Conservation (phyloP, 129 eudicot genomes). For the Flaveria ramosissima region DNA sequence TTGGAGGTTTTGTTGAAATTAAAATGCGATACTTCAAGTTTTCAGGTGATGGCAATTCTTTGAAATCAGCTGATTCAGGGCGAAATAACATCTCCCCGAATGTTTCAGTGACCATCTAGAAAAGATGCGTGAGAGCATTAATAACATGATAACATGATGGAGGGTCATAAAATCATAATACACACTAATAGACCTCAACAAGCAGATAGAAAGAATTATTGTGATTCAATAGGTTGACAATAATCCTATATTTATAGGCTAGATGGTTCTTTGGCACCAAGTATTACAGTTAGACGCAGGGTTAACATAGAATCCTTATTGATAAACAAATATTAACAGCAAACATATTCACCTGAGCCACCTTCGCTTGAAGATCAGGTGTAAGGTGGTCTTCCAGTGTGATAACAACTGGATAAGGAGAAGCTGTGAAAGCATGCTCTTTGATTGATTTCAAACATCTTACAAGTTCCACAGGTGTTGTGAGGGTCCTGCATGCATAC, state of each 20-base stretch:
- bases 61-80: conserved; percentile 49
- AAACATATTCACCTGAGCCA: conserved; percentile 63
- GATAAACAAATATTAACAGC: not conserved
- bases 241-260: not conserved
- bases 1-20: conserved; percentile 94
- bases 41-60: conserved; percentile 74
- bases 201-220: not conserved
- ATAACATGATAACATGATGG: not conserved
- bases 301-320: not conserved
- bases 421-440: conserved; percentile 72
- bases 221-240: not conserved
- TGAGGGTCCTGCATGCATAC: conserved; percentile 57
- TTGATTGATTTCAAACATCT: conserved; percentile 74
- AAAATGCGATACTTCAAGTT: conserved; percentile 59
- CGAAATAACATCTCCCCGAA: conserved; percentile 69
- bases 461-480: conserved; percentile 76
- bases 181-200: not conserved
- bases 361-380: conserved; percentile 85
- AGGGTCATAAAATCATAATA: conserved; percentile 7
- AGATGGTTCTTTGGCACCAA: not conserved
- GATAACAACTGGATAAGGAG: conserved; percentile 79
- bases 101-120: conserved; percentile 70
- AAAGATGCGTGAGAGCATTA: conserved; percentile 7
- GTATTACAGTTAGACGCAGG: not conserved
- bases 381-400: conserved; percentile 91